These are phyloP conservation scores for Alternaria postmessia DNA, from an alignment of 2,329 filamentous ascomycete genomes.

Conservation along the genomic window DNA sequence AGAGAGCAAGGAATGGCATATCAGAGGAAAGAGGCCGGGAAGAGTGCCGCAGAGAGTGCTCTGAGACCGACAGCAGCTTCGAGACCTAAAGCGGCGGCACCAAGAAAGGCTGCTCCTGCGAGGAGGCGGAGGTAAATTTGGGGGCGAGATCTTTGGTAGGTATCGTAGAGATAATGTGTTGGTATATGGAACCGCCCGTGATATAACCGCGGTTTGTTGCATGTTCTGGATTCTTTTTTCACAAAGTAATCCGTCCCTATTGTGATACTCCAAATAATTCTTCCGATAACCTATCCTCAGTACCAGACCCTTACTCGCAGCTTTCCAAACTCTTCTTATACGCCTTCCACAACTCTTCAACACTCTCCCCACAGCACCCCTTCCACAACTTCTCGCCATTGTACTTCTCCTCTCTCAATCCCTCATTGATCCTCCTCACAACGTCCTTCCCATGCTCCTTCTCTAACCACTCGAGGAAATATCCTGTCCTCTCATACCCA, in stretches of 20 bases:
- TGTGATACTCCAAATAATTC: not conserved
- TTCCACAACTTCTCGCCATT: conserved; percentile 73
- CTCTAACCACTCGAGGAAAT: conserved; percentile 89
- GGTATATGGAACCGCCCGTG: not conserved
- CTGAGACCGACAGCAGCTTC: not conserved
- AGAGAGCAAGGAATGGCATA: not conserved
- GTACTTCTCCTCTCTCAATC: conserved; percentile 69
- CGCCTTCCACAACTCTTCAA: conserved; percentile 76
- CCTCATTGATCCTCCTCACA: conserved; percentile 69
- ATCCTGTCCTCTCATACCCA: conserved; percentile 90
- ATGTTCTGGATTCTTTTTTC: not conserved
- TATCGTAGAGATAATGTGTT: not conserved
- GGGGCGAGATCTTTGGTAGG: not conserved
- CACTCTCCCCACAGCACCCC: conserved; percentile 69
- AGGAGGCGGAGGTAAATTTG: not conserved
- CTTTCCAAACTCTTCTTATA: conserved; percentile 65
- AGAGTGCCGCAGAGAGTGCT: not conserved
- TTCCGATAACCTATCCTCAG: not conserved
- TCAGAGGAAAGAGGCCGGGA: not conserved
- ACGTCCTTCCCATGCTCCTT: conserved; percentile 61
- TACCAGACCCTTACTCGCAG: not conserved
- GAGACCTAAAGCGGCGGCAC: not conserved
- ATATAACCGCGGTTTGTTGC: not conserved
- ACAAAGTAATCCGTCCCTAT: not conserved
- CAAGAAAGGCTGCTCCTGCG: not conserved